Base-by-base conservation (phyloP, 164 flowering plant species). In the Vitis rupestris region DNA sequence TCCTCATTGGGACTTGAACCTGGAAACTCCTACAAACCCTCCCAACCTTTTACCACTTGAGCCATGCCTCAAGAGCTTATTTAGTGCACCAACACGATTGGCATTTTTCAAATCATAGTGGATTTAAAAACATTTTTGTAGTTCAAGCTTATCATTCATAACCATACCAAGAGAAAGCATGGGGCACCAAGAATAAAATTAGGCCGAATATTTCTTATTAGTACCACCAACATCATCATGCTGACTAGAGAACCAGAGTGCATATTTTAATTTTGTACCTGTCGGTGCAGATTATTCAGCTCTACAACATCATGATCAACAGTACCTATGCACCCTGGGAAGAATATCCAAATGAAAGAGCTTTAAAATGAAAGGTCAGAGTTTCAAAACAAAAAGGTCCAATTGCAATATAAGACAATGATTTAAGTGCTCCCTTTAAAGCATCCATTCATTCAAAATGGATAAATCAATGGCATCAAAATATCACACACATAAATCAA, bases 231-330 rank as follows among this genome's bases (percentile, higher is more conserved):
- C 29, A 13, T 12, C 44, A 37, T 37, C 16, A 56, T 17, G 3
- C 63, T 9, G 37, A 55, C n/a, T 17, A 14, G 10, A 55, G 19
- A 49, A 30, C 10, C 4, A 23, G 10, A n/a, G 10, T 9, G 27
- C 13, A 3, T 9, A 17, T 44, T 17, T 61, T 8, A 71, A 67
- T 15, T 10, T 50, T 58, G 10, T 86, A 94, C 97, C 97, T 95
- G 98, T 72, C 98, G 76, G 65, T 95, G 99, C 79, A 95, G 83
- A 81, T 95, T 93, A 76, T 90, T 95, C 48, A 95, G 93, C 87
- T 95, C 99, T 51, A 96, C 99, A 12, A 90, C 85, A 78, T 93
- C 98, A 81, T 93, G 90, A 75, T 96, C 98, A 37, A 93, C 91
- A 65, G 93, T 90, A 66, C 99, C 99, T 61, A 93, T 76, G 51